Evolutionary conservation across 805 yeast species (phyloP).

Genomic region (Metschnikowia lunata): DNA sequence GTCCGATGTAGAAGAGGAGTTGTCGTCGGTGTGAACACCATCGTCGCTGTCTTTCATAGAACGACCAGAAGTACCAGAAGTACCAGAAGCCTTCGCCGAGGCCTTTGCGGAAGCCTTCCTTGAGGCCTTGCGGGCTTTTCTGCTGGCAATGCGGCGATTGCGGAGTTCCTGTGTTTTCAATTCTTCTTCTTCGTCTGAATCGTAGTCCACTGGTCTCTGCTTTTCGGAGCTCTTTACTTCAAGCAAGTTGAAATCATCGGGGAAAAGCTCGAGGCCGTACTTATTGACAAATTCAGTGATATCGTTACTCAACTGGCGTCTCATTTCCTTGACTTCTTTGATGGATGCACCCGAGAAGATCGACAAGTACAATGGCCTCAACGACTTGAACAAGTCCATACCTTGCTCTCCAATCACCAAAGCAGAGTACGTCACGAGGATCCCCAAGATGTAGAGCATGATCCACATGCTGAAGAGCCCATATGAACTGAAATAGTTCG

Average conservation of each 20-base stretch:
- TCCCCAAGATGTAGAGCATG: slow-evolving; percentile 56
- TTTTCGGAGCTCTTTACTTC: slow-evolving; percentile 39
- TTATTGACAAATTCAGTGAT: slow-evolving; percentile 77
- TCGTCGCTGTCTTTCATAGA: slow-evolving; percentile 10
- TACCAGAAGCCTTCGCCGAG: slow-evolving; percentile 1
- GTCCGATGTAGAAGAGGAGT: slow-evolving; percentile 47
- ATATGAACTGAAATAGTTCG: slow-evolving; percentile 12
- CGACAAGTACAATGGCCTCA: slow-evolving; percentile 74
- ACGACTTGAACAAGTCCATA: slow-evolving; percentile 76
- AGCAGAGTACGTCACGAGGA: slow-evolving; percentile 81
- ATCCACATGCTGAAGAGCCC: slow-evolving; percentile 41
- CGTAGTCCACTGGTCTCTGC: slow-evolving; percentile 26
- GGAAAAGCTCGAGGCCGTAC: slow-evolving; percentile 79
- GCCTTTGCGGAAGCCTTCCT: slow-evolving; percentile 5
- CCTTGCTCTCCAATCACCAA: slow-evolving; percentile 90
- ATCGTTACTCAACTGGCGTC: slow-evolving; percentile 61
- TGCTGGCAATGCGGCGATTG: slow-evolving; percentile 35
- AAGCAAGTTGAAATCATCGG: slow-evolving; percentile 66
- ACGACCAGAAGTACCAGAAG: not conserved
- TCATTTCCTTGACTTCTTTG: slow-evolving; percentile 52
- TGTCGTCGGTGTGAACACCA: slow-evolving; percentile 17
- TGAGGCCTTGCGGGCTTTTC: slow-evolving; percentile 19
- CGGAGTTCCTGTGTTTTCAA: slow-evolving; percentile 44
- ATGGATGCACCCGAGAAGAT: slow-evolving; percentile 55
- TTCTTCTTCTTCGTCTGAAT: slow-evolving; percentile 50